These are phyloP conservation scores for Saccharomyces jurei DNA, from an alignment of 805 yeast species.

Conservation along the genomic window DNA sequence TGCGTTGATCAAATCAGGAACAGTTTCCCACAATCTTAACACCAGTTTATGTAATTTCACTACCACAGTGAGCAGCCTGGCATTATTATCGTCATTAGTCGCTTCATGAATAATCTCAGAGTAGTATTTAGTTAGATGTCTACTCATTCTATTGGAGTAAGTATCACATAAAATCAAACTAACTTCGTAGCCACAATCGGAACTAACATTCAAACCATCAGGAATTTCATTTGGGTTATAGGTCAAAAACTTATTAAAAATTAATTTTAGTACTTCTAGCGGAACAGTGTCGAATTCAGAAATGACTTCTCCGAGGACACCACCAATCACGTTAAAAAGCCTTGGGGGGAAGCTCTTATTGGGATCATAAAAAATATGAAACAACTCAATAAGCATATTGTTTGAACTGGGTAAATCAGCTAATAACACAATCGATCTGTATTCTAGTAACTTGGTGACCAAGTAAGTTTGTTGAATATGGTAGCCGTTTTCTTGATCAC, in stretches of 20 bases:
- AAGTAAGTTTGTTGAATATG: conserved; percentile 57
- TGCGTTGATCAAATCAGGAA: conserved; percentile 66
- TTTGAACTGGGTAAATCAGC: conserved; percentile 66
- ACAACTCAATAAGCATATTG: conserved; percentile 44
- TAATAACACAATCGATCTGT: conserved; percentile 61
- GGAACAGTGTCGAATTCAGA: conserved; percentile 65
- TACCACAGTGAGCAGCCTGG: conserved; percentile 33
- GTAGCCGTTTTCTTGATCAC: conserved; percentile 50
- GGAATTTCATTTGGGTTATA: conserved; percentile 23
- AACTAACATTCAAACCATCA: conserved; percentile 22
- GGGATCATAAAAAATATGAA: conserved; percentile 51
- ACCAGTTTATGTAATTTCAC: conserved; percentile 55
- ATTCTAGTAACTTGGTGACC: conserved; percentile 63
- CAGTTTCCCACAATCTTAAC: conserved; percentile 64
- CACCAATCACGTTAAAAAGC: conserved; percentile 56
- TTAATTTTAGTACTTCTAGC: conserved; percentile 47
- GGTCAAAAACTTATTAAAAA: conserved; percentile 54
- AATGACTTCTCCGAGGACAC: conserved; percentile 65
- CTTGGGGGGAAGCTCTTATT: conserved; percentile 41
- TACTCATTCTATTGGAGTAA: conserved; percentile 64
- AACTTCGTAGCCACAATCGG: conserved; percentile 56
- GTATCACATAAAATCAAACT: conserved; percentile 60
- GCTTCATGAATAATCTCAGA: conserved; percentile 64
- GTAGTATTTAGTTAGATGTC: conserved; percentile 69
- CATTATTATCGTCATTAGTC: conserved; percentile 15